Conservation (phyloP, 192 early-diverging fungal species). For the Backusella tuberculispora region DNA sequence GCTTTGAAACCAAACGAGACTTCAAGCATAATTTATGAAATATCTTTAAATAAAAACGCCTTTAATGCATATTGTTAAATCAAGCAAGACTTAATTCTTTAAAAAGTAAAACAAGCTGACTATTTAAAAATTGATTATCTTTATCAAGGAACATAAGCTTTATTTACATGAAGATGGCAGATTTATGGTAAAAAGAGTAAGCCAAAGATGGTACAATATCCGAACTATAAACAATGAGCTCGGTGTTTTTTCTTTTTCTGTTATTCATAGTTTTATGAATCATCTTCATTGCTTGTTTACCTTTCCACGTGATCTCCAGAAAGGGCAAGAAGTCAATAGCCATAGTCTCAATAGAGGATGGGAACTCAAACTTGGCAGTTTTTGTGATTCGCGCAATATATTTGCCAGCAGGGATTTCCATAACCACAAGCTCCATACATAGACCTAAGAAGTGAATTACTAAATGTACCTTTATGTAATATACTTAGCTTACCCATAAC, state of each 20-base stretch:
- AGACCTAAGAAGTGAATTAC: conserved; percentile 13
- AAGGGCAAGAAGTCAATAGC: conserved; percentile 4
- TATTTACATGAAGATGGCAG: background rate
- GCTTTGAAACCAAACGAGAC: conserved; percentile 22
- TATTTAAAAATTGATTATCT: conserved; percentile 15
- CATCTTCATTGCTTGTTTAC: conserved; percentile 3
- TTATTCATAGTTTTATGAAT: background rate
- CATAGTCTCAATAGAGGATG: background rate
- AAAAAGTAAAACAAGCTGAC: background rate
- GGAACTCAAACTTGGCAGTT: conserved; percentile 16
- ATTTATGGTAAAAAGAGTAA: conserved; percentile 1
- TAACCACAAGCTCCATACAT: conserved; percentile 8
- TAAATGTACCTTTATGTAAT: conserved; percentile 14
- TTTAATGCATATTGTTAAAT: conserved; percentile 18
- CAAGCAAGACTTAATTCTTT: conserved; percentile 11
- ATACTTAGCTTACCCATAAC: conserved; percentile 18
- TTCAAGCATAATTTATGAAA: too few relatives aligned
- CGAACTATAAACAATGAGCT: background rate
- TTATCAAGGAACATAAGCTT: background rate
- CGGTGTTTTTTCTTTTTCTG: background rate
- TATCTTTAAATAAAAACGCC: conserved; percentile 6
- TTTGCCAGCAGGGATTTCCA: background rate
- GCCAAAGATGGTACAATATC: background rate
- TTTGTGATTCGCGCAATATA: background rate
- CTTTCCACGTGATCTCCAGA: background rate